Evolutionary conservation across 371 early-diverging fungal species (phyloP), one percentile per base, ranked within the genome.

Genomic region (Rhizomucor pusillus): DNA sequence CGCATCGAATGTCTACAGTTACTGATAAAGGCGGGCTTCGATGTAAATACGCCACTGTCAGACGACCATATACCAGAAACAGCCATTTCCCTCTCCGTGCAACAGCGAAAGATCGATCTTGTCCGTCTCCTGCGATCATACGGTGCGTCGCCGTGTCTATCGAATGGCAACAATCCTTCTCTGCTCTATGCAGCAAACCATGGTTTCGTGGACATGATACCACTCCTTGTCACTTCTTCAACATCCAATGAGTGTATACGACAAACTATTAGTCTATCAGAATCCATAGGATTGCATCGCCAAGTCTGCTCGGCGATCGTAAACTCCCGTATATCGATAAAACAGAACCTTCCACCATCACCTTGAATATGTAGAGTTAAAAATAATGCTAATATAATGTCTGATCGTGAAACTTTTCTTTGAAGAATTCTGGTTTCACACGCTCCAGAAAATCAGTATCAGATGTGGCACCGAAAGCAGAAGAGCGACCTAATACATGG

Each of bases 61-160:
- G 22, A 50, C 11, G 36, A 50, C 33, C 45, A 51, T 34, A 46
- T 51, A 13, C 23, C 44, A 23, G 64, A 60, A 20, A 63, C 59
- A 5, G 56, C 60, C 3, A 18, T 77, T 3, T 62, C 71, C 29
- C 48, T 33, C 0, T 73, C 77, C 13, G 77, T 77, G 1, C 73
- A 77, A 37, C 73, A 77, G 41, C 61, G 73, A 12, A 77, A 77
- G 44, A 60, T 77, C 13, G 77, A 77, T 47, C 50, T 77, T 18
- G 77, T 77, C 0, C 69, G 63, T 19, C 47, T 56, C 22, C 41
- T 73, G 40, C 25, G 60, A 18, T n/a, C 46, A 11, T 65, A 59
- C 35, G 57, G 60, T 13, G 67, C 59, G 33, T 56, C 51, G 45
- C 67, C 68, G 13, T 68, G 69, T 35, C 43, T 57, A 14, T 18